phyloP scores from a whole-genome alignment of 164 flowering plant genomes.

The Echeveria elegans region DNA sequence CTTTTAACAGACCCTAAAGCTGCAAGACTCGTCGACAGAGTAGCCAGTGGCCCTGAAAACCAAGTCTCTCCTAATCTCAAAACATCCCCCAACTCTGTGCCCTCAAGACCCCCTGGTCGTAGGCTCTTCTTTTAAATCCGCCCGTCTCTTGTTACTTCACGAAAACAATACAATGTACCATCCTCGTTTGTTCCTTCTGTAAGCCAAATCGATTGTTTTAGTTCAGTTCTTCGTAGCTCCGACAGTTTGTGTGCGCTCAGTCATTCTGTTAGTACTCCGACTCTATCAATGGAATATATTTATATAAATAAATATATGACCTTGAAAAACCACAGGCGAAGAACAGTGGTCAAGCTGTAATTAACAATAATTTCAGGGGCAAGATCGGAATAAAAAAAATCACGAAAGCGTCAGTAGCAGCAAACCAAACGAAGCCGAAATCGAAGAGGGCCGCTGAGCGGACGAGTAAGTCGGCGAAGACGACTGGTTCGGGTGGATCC shows the following conservation, averaged over 20 bases:
- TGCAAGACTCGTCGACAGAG: conserved; percentile 43
- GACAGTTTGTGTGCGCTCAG: not conserved
- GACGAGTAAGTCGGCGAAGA: not conserved
- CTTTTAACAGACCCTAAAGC: conserved; percentile 71
- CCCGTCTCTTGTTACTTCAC: not conserved
- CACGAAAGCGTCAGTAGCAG: not conserved
- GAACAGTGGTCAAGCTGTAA: not conserved
- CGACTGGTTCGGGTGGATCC: conserved; percentile 1
- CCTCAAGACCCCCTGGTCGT: conserved; percentile 37
- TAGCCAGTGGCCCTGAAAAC: conserved; percentile 34
- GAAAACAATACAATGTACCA: not conserved
- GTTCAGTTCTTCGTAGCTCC: not conserved
- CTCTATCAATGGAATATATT: no score
- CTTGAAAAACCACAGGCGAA: no score
- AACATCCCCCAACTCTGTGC: conserved; percentile 24
- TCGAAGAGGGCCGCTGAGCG: not conserved
- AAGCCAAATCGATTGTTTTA: not conserved
- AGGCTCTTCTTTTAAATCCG: conserved; percentile 60
- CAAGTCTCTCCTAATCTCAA: conserved; percentile 27
- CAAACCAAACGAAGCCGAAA: not conserved
- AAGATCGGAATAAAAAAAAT: not conserved
- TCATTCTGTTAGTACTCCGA: no score
- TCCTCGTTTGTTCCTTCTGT: not conserved
- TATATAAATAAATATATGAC: no score
- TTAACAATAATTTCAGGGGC: not conserved